Conservation (phyloP, 345 rosid species). For the Adansonia digitata region DNA sequence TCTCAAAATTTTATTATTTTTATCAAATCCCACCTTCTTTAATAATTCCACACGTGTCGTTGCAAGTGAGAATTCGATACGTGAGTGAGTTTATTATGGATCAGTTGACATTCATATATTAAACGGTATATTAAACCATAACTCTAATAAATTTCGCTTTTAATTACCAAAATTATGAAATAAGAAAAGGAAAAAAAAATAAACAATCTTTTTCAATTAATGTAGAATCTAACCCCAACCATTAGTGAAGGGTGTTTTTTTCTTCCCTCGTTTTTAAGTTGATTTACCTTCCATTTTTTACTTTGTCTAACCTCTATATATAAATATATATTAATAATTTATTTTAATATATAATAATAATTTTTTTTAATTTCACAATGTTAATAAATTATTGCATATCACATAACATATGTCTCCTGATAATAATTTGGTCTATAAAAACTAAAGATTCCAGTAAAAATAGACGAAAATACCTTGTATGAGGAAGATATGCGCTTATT, state of each 20-base stretch:
- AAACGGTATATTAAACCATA: constrained; percentile 12
- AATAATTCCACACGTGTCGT: constrained; percentile 16
- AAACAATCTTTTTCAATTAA: background rate
- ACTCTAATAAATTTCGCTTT: background rate
- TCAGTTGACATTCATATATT: constrained; percentile 26
- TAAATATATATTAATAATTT: background rate
- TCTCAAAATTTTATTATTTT: background rate
- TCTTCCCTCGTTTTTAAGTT: background rate
- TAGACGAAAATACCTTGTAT: background rate
- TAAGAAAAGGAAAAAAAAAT: background rate
- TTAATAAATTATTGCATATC: too few relatives aligned
- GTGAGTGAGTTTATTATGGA: constrained; percentile 13
- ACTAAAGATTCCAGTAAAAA: background rate
- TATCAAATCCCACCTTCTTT: background rate
- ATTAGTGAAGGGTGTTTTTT: too few relatives aligned
- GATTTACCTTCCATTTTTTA: background rate
- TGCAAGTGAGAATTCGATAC: constrained; percentile 6
- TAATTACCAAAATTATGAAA: background rate
- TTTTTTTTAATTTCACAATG: too few relatives aligned
- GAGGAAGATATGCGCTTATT: background rate
- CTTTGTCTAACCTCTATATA: background rate
- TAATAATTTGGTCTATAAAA: too few relatives aligned
- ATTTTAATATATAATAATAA: too few relatives aligned
- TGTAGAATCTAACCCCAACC: background rate
- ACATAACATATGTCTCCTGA: too few relatives aligned